Evolutionary conservation across 2,329 filamentous ascomycete genomes (phyloP), one percentile per base, ranked within the genome.

Genomic region (Colletotrichum eremochloae): DNA sequence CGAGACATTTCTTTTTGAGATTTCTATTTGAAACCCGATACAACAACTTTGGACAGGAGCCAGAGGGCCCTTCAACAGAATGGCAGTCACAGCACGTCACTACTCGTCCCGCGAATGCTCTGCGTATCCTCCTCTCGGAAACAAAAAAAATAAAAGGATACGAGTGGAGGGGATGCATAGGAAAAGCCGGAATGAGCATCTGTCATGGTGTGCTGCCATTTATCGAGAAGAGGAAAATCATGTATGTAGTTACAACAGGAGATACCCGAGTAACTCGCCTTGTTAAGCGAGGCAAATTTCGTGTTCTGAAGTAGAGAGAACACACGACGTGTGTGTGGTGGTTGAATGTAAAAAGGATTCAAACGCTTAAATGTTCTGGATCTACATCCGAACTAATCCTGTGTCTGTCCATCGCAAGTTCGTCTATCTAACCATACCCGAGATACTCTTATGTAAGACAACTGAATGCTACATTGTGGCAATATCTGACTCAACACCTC

Each of bases 221-320:
- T 44, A 40, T 29, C 24, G 20, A 56, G 24, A 11, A 29, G 36
- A 18, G 24, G 38, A 29, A 29, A 36, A 50, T 11, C 12, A 61
- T 63, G 55, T 38, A 65, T 69, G 69, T 69, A 56, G 50, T 46
- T 36, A 24, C 50, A 56, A 38, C 60, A 70, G 66, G 60, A 65
- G 66, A 72, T 72, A 65, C 66, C 66, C 70, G 53, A 72, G 66
- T 61, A 64, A 63, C 66, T 69, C 64, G 46, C 63, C 36, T 57
- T 42, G 12, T 7, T 7, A 58, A 36, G 68, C 44, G 50, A 63
- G 57, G 57, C 58, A 31, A 67, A 29, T 58, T 14, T 63, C 40
- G 56, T 70, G 60, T 72, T 72, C 24, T 57, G 66, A 36, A 56
- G 60, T 55, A 48, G 55, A 42, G 52, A 38, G 9, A 33, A 40